These are phyloP conservation scores for Neurospora africana DNA, from an alignment of 495 filamentous ascomycete genomes.

Conservation along the genomic window DNA sequence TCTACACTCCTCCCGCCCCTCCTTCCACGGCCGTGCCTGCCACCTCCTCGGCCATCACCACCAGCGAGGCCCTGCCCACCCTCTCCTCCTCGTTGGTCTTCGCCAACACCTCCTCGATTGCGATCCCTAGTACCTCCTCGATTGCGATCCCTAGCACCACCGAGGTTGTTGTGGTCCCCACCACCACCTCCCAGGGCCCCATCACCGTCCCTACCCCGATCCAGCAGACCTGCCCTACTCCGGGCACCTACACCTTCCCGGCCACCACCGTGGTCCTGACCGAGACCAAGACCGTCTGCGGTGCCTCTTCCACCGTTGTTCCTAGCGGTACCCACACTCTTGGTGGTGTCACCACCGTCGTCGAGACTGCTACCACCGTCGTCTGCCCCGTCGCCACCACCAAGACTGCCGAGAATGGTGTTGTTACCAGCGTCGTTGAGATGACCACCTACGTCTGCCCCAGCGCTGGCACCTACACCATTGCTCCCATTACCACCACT, in stretches of 20 bases:
- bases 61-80: not conserved
- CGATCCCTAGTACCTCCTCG: constrained; percentile 4
- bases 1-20: constrained; percentile 26
- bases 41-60: constrained; percentile 7
- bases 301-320: constrained; percentile 49
- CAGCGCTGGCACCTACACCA: constrained; percentile 68
- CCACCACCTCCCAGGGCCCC: constrained; percentile 23
- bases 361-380: constrained; percentile 57
- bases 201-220: constrained; percentile 51
- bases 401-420: constrained; percentile 43
- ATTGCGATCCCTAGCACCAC: constrained; percentile 11
- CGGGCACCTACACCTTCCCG: constrained; percentile 73
- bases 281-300: constrained; percentile 55
- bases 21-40: constrained; percentile 18
- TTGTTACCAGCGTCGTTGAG: constrained; percentile 59
- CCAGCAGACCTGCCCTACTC: constrained; percentile 56
- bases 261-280: constrained; percentile 63
- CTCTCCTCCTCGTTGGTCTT: not conserved
- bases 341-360: constrained; percentile 69
- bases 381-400: constrained; percentile 65
- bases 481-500: constrained; percentile 59
- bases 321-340: constrained; percentile 59
- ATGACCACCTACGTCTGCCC: constrained; percentile 73
- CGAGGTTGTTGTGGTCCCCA: not conserved
- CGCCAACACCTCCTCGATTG: not conserved